Evolutionary conservation across 352 stramenopile species (phyloP).

Genomic region (Pythium plurisporium): DNA sequence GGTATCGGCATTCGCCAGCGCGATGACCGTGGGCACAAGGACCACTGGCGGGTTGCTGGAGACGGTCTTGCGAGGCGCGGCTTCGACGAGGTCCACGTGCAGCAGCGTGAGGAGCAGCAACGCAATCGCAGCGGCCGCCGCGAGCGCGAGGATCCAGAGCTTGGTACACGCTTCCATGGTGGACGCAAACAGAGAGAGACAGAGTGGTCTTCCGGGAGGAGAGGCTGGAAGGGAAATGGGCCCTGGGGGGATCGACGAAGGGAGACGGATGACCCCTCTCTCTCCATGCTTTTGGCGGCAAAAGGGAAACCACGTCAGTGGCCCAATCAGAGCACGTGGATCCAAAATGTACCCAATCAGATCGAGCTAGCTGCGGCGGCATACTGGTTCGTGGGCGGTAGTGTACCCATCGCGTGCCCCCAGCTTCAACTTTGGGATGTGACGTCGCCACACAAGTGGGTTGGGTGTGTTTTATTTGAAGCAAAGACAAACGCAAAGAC

Average conservation of each 20-base stretch:
- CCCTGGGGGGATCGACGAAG: too few species aligned
- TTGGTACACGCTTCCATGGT: not conserved
- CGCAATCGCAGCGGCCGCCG: not conserved
- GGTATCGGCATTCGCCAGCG: too few species aligned
- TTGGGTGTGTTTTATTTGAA: not conserved
- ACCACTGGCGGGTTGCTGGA: too few species aligned
- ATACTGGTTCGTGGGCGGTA: not conserved
- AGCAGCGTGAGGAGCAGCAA: not conserved
- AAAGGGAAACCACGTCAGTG: constrained; percentile 3
- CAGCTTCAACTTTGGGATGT: not conserved
- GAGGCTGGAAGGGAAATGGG: too few species aligned
- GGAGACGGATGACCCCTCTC: not conserved
- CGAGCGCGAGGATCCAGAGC: not conserved
- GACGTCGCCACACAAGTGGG: not conserved
- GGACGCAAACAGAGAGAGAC: not conserved
- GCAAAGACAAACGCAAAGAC: not conserved
- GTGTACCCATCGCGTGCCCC: constrained; percentile 1
- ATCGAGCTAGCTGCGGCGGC: not conserved
- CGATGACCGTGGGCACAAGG: too few species aligned
- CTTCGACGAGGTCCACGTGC: not conserved
- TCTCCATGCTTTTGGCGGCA: not conserved
- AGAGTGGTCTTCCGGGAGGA: not conserved
- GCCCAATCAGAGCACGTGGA: not conserved
- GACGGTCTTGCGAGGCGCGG: too few species aligned
- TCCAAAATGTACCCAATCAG: not conserved